Base-by-base conservation (phyloP, 306 rosid genomes). In the Begonia fuchsioides region DNA sequence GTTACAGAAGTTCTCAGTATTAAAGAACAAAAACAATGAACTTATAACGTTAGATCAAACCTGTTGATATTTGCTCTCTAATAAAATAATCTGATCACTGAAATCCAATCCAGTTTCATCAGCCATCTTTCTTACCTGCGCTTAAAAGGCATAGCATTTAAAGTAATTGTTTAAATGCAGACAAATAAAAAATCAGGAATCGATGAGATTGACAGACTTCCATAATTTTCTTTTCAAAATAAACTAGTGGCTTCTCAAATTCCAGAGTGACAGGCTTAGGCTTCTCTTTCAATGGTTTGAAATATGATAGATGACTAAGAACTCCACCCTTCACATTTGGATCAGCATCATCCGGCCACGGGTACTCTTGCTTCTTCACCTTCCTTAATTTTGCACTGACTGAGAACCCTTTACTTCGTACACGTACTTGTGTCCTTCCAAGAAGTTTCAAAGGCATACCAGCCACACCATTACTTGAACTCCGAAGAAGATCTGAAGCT, bases 401-500 rank as follows among this genome's bases (percentile, higher is more conserved):
- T 10, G 74, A 58, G 13, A 69, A 61, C 49, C 71, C 74, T 75
- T 71, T 81, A 53, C 63, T 84, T 63, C 64, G 66, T 18, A 66
- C 38, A 58, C 69, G 58, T 54, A 86, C 54, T 49, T 72, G 58
- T 11, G 64, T 58, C 63, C 73, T 82, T 38, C 80, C 95, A 9
- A 90, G 68, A 8, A 72, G 59, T 67, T 68, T 79, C 58, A 92
- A 59, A 54, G 98, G 83, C 17, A 85, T 62, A 5, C 93, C 94
- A 54, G 20, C 63, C 51, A 79, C 66, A 8, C 88, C 83, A 35
- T 66, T 77, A 38, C 86, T 69, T 8, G 86, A 79, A 65, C 88
- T 85, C 70, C 96, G 66, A 14, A 85, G 65, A 70, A 74, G 70
- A 71, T 92, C 96, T 49, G 94, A 85, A 49, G 93, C 98, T 26